Percentiles rank a stretch among this genome's conserved stretches.
Evolutionary conservation across 2,329 filamentous ascomycete genomes (phyloP).

Genomic region (Cyphellophora attinorum): DNA sequence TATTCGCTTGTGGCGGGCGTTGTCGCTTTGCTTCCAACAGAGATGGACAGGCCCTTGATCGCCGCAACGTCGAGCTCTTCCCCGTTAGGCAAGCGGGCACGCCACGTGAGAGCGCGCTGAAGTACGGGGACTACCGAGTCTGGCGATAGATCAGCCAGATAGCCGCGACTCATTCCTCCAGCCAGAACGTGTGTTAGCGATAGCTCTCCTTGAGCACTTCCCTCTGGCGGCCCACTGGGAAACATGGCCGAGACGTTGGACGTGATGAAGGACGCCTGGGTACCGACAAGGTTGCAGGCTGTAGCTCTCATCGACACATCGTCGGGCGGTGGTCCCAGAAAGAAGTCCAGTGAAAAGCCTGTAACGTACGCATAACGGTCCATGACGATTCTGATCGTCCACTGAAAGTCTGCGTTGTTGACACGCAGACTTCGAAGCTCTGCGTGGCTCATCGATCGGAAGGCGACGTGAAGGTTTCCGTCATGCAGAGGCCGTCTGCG

Average conservation of each 20-base stretch:
- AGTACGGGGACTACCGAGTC: constrained; percentile 15
- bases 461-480: constrained; percentile 24
- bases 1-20: constrained; percentile 8
- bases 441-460: constrained; percentile 18
- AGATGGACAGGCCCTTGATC: constrained; percentile 12
- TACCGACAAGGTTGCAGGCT: constrained; percentile 50
- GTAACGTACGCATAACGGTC: constrained; percentile 43
- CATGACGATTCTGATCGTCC: constrained; percentile 58
- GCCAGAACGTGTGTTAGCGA: constrained; percentile 16
- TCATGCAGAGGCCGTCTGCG: constrained; percentile 5
- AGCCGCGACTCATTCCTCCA: constrained; percentile 12
- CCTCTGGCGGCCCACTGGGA: constrained; percentile 8
- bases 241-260: constrained; percentile 9
- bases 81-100: constrained; percentile 9
- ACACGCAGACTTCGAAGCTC: constrained; percentile 13
- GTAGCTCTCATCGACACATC: constrained; percentile 42
- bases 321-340: constrained; percentile 47
- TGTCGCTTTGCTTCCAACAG: constrained; percentile 12
- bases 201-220: constrained; percentile 13
- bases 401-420: constrained; percentile 38
- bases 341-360: constrained; percentile 59
- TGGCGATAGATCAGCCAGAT: constrained; percentile 11
- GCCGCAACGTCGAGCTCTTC: constrained; percentile 8
- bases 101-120: constrained; percentile 9
- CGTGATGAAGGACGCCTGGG: constrained; percentile 44